A percentile compares a stretch with the other conserved stretches of the same genome.
Evolutionary conservation across 2,329 filamentous ascomycete genomes (phyloP).

Genomic region (Metarhizium brunneum): DNA sequence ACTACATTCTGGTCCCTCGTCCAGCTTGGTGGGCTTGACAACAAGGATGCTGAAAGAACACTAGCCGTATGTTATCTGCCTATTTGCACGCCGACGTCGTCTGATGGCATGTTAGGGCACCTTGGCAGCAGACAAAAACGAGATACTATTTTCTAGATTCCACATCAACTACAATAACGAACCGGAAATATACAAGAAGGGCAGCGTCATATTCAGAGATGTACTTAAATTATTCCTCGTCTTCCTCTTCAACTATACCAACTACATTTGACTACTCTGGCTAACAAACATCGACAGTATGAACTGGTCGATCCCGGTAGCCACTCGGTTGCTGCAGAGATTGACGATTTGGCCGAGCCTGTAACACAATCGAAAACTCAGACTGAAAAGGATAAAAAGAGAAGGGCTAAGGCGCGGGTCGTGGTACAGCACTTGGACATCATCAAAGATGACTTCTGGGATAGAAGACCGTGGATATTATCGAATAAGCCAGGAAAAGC

Average conservation of each 20-base stretch:
- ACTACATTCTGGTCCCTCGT: slow-evolving; percentile 93
- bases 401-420: slow-evolving; percentile 69
- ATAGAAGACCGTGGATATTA: slow-evolving; percentile 72
- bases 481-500: slow-evolving; percentile 64
- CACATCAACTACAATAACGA: slow-evolving; percentile 98
- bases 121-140: slow-evolving; percentile 81
- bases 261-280: background rate
- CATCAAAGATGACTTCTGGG: slow-evolving; percentile 94
- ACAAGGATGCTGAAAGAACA: slow-evolving; percentile 69
- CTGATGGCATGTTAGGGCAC: slow-evolving; percentile 52
- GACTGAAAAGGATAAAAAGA: slow-evolving; percentile 72
- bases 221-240: slow-evolving; percentile 28
- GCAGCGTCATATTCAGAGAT: slow-evolving; percentile 80
- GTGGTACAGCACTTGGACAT: slow-evolving; percentile 83
- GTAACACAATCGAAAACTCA: slow-evolving; percentile 65
- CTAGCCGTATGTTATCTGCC: slow-evolving; percentile 50
- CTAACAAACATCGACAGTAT: slow-evolving; percentile 43
- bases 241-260: background rate
- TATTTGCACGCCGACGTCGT: background rate
- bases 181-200: slow-evolving; percentile 84
- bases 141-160: slow-evolving; percentile 84
- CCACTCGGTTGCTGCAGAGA: slow-evolving; percentile 35
- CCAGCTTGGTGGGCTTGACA: slow-evolving; percentile 63
- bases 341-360: slow-evolving; percentile 42
- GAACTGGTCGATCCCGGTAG: slow-evolving; percentile 54